A percentile compares a stretch with the other conserved stretches of the same genome.
Conservation (phyloP, 2,329 filamentous ascomycete genomes). For the Aulographum hederae region DNA sequence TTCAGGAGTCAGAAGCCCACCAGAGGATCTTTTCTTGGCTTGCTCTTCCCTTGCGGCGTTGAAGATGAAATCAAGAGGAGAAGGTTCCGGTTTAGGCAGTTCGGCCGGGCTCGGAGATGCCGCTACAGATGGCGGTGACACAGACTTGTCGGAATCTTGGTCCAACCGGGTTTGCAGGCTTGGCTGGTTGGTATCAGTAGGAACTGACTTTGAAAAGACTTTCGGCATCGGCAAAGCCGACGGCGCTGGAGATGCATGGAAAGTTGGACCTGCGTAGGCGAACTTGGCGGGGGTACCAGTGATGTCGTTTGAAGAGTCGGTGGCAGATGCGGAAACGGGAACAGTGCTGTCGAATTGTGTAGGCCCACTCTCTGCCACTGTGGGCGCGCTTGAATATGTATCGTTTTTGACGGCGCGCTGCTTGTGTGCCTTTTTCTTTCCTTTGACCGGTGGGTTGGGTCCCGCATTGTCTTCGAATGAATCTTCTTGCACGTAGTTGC, state of each 20-base stretch:
- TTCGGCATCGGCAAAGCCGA: conserved; percentile 81
- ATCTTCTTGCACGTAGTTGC: neutral
- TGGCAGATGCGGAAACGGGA: too few relatives aligned
- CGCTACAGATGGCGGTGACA: neutral
- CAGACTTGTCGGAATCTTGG: conserved; percentile 11
- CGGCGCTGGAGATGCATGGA: conserved; percentile 84
- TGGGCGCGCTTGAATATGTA: neutral
- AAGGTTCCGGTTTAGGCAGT: conserved; percentile 35
- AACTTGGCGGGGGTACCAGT: conserved; percentile 25
- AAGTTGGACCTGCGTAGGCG: conserved; percentile 82
- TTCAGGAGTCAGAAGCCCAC: too few relatives aligned
- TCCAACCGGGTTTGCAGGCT: conserved; percentile 25
- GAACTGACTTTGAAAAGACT: conserved; percentile 59
- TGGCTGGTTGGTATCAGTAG: conserved; percentile 35
- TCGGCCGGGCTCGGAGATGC: conserved; percentile 18
- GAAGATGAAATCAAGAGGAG: conserved; percentile 81
- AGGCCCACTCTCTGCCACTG: neutral
- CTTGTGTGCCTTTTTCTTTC: neutral
- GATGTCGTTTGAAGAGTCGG: too few relatives aligned
- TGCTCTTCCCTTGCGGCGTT: conserved; percentile 68
- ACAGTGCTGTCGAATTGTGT: neutral
- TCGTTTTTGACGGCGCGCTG: neutral
- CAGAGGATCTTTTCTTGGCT: too few relatives aligned
- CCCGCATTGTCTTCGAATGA: neutral
- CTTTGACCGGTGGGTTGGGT: neutral